phyloP scores from a whole-genome alignment of 164 flowering plant genomes.

The Buxus sempervirens region DNA sequence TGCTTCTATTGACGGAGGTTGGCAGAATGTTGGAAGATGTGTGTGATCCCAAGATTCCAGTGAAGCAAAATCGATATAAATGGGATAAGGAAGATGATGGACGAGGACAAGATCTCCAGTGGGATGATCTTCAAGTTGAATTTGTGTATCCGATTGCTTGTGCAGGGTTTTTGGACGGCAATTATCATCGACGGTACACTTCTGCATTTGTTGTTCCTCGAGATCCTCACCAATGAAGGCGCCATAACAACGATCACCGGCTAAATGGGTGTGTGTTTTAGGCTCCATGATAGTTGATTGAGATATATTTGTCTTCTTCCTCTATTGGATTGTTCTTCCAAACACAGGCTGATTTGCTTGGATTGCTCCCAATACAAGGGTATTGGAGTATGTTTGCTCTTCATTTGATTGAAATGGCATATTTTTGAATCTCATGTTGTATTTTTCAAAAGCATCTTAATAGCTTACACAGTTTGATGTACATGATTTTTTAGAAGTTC shows the following conservation, averaged over 20 bases:
- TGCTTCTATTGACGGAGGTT: constrained; percentile 84
- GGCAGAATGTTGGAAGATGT: constrained; percentile 63
- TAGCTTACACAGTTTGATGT: no score
- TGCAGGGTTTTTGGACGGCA: constrained; percentile 83
- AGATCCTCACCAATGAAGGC: constrained; percentile 85
- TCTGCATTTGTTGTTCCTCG: constrained; percentile 72
- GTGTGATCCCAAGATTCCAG: constrained; percentile 61
- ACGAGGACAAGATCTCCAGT: constrained; percentile 72
- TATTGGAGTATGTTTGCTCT: no score
- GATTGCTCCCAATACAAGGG: no score
- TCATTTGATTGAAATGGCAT: no score
- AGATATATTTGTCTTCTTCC: no score
- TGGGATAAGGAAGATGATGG: constrained; percentile 76
- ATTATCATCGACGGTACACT: constrained; percentile 88
- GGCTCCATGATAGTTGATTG: no score
- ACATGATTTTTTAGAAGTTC: no score
- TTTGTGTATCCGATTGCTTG: constrained; percentile 73
- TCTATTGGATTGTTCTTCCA: no score
- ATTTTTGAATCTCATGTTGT: no score
- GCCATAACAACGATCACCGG: constrained; percentile 95
- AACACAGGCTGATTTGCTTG: no score
- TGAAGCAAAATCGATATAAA: constrained; percentile 77
- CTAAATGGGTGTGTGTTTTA: constrained; percentile 28
- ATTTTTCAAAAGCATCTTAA: no score
- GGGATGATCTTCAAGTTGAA: constrained; percentile 96